Evolutionary conservation across 2,329 filamentous ascomycete genomes (phyloP).

Genomic region (Pezicula neosporulosa): DNA sequence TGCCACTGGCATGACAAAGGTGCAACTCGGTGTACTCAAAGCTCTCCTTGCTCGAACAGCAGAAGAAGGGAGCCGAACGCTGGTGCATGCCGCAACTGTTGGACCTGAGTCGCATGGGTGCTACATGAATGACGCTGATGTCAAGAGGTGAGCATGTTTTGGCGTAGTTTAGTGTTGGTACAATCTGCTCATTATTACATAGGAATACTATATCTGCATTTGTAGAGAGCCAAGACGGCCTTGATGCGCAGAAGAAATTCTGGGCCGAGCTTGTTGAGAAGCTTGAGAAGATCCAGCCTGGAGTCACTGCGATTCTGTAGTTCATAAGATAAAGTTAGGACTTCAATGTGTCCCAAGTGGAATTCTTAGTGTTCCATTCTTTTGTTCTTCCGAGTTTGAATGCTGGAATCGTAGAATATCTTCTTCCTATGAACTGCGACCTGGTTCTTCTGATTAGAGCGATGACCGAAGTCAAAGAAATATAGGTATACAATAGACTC

Average conservation of each 20-base stretch:
- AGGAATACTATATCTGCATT: slow-evolving; percentile 15
- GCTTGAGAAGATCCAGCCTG: slow-evolving; percentile 37
- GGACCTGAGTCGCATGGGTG: slow-evolving; percentile 20
- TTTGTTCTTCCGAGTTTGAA: too few species aligned
- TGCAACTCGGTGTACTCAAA: neutral
- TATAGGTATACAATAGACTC: too few species aligned
- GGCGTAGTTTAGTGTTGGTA: too few species aligned
- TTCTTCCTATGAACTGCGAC: too few species aligned
- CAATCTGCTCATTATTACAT: neutral
- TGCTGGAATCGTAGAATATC: too few species aligned
- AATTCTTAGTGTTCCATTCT: neutral
- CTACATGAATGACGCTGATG: slow-evolving; percentile 4
- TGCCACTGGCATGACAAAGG: neutral
- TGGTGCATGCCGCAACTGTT: slow-evolving; percentile 19
- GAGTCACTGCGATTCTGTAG: slow-evolving; percentile 19
- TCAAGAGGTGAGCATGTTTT: slow-evolving; percentile 13
- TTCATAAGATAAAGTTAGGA: neutral
- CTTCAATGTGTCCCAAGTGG: neutral
- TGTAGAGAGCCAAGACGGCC: slow-evolving; percentile 31
- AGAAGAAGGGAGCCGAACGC: slow-evolving; percentile 22
- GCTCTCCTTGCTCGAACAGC: slow-evolving; percentile 16
- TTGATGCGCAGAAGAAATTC: slow-evolving; percentile 28
- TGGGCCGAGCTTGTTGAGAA: slow-evolving; percentile 38
- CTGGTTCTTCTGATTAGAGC: too few species aligned
- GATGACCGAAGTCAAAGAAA: too few species aligned